Conservation (phyloP, 2,329 filamentous ascomycete genomes). For the Decorospora gaudefroyi region DNA sequence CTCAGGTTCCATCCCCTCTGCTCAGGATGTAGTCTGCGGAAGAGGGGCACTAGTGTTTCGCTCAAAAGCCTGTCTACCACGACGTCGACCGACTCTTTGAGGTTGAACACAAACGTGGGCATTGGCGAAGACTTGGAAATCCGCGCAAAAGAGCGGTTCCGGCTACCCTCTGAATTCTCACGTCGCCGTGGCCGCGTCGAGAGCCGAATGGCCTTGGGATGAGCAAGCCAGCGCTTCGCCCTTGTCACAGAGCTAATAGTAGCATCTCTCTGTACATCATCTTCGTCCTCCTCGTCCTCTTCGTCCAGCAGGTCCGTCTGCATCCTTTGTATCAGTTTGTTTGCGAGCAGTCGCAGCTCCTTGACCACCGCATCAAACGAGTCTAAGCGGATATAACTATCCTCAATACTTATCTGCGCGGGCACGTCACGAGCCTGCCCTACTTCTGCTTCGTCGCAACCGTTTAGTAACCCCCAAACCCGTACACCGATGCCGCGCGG, state of each 20-base stretch:
- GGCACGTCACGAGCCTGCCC: conserved; percentile 72
- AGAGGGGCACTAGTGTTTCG: conserved; percentile 71
- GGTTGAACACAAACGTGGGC: conserved; percentile 72
- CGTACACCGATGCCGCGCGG: conserved; percentile 72
- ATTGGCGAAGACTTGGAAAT: conserved; percentile 75
- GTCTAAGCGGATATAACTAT: conserved; percentile 78
- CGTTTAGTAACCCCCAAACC: conserved; percentile 79
- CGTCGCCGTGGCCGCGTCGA: conserved; percentile 69
- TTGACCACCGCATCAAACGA: conserved; percentile 65
- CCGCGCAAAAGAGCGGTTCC: conserved; percentile 66
- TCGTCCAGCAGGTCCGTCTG: conserved; percentile 70
- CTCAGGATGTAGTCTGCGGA: conserved; percentile 73
- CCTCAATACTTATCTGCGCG: conserved; percentile 90
- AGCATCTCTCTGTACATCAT: neutral
- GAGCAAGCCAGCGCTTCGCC: conserved; percentile 69
- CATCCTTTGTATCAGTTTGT: conserved; percentile 77
- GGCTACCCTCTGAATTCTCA: conserved; percentile 58
- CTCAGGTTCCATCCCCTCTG: conserved; percentile 76
- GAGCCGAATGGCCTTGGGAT: conserved; percentile 79
- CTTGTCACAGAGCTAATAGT: neutral
- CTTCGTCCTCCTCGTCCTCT: conserved; percentile 53
- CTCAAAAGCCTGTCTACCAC: conserved; percentile 70
- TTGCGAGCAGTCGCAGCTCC: conserved; percentile 70
- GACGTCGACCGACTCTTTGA: conserved; percentile 61
- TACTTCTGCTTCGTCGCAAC: conserved; percentile 76